phyloP scores from a whole-genome alignment of 371 early-diverging fungal genomes.

The Saksenaea vasiformis region DNA sequence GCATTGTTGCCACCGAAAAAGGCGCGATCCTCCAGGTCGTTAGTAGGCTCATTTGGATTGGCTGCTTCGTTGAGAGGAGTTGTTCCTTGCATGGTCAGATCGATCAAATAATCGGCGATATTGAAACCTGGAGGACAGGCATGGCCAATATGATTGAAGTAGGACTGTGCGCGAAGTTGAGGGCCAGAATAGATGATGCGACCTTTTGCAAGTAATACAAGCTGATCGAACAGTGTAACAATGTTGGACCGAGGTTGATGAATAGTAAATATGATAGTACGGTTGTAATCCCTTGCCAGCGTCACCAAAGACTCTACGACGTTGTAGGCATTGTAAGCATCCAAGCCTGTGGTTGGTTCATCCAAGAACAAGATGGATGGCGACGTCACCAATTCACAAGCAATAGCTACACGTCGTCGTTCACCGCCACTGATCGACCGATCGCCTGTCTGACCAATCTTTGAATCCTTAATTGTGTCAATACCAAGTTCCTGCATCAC shows the following conservation, averaged over 20 bases:
- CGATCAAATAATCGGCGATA: slow-evolving; percentile 89
- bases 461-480: slow-evolving; percentile 74
- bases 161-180: slow-evolving; percentile 46
- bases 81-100: slow-evolving; percentile 70
- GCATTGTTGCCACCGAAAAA: slow-evolving; percentile 13
- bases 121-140: slow-evolving; percentile 91
- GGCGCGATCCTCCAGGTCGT: background rate
- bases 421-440: slow-evolving; percentile 89
- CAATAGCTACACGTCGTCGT: slow-evolving; percentile 84
- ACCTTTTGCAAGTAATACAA: slow-evolving; percentile 86
- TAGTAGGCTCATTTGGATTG: background rate
- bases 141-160: slow-evolving; percentile 73
- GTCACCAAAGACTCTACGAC: slow-evolving; percentile 85
- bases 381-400: slow-evolving; percentile 86
- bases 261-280: slow-evolving; percentile 92
- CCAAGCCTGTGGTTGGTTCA: slow-evolving; percentile 93
- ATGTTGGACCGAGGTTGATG: slow-evolving; percentile 97
- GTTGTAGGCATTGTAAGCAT: slow-evolving; percentile 90
- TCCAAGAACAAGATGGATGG: slow-evolving; percentile 92
- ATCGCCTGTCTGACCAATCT: slow-evolving; percentile 75
- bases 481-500: slow-evolving; percentile 80
- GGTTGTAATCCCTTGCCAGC: slow-evolving; percentile 78
- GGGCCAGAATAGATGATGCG: slow-evolving; percentile 81
- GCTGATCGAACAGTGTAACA: slow-evolving; percentile 84
- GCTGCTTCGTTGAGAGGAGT: slow-evolving; percentile 15